Percentiles rank a stretch among this genome's conserved stretches.
Conservation (phyloP, 768 basidiomycete genomes). For the Galerina marginata region DNA sequence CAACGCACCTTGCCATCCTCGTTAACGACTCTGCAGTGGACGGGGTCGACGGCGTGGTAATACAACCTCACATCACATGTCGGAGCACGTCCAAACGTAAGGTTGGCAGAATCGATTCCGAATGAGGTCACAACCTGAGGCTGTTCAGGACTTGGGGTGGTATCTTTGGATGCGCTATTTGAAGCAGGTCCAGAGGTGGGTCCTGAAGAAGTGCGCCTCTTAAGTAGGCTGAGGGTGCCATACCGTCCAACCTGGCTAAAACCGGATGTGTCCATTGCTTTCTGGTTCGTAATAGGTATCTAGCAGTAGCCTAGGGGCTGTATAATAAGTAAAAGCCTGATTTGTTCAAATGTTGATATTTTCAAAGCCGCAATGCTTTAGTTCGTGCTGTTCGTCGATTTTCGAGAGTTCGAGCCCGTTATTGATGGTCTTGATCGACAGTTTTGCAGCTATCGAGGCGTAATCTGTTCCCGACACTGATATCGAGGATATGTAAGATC, state of each 20-base stretch:
- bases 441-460: background rate
- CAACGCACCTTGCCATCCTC: slow-evolving; percentile 62
- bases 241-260: slow-evolving; percentile 64
- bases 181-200: background rate
- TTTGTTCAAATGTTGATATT: too few relatives aligned
- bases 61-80: slow-evolving; percentile 72
- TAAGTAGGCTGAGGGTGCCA: slow-evolving; percentile 70
- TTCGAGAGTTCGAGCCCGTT: too few relatives aligned
- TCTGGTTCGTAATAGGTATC: too few relatives aligned
- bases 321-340: too few relatives aligned
- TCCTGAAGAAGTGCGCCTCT: slow-evolving; percentile 34
- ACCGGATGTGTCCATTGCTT: slow-evolving; percentile 43
- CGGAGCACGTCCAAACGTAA: slow-evolving; percentile 73
- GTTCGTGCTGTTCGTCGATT: too few relatives aligned
- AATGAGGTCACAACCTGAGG: slow-evolving; percentile 60
- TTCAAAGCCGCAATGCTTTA: too few relatives aligned
- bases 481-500: background rate
- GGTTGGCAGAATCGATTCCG: slow-evolving; percentile 69
- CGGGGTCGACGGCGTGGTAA: slow-evolving; percentile 61
- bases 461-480: background rate
- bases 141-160: slow-evolving; percentile 38
- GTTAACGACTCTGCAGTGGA: slow-evolving; percentile 75
- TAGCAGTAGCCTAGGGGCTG: too few relatives aligned
- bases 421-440: background rate
- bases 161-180: slow-evolving; percentile 2